These are phyloP conservation scores for Pochonia chlamydosporia DNA, from an alignment of 2,329 filamentous ascomycete species.

Conservation along the genomic window DNA sequence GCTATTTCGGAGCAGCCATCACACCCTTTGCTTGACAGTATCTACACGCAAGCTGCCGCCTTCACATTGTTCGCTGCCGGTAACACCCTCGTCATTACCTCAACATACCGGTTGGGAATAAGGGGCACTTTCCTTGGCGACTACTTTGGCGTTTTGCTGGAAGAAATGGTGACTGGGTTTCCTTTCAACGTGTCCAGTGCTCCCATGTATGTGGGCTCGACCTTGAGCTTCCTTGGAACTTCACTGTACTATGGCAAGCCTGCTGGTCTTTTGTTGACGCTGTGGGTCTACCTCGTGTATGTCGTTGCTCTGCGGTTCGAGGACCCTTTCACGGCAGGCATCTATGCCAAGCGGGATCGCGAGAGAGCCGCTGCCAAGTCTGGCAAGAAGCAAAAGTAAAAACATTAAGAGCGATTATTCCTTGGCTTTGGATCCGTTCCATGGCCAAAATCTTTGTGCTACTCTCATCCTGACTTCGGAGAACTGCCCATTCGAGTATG, in stretches of 20 bases:
- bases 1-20: conserved; percentile 72
- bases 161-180: conserved; percentile 87
- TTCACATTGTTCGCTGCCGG: conserved; percentile 67
- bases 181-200: conserved; percentile 88
- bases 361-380: conserved; percentile 42
- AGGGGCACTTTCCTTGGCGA: conserved; percentile 96
- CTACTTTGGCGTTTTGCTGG: conserved; percentile 98
- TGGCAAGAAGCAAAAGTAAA: conserved; percentile 48
- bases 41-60: conserved; percentile 56
- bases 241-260: conserved; percentile 82
- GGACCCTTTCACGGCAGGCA: conserved; percentile 89
- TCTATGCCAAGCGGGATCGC: conserved; percentile 80
- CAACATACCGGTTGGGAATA: conserved; percentile 87
- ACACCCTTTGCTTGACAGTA: conserved; percentile 63
- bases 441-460: background rate
- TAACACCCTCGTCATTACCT: conserved; percentile 80
- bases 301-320: conserved; percentile 77
- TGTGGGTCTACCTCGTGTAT: conserved; percentile 72
- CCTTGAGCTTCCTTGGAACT: conserved; percentile 84
- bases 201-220: conserved; percentile 96
- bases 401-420: background rate
- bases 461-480: background rate
- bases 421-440: background rate
- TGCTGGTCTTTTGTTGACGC: conserved; percentile 73
- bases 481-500: background rate